Conservation (phyloP, 495 filamentous ascomycete genomes). For the Talaromyces borbonicus region DNA sequence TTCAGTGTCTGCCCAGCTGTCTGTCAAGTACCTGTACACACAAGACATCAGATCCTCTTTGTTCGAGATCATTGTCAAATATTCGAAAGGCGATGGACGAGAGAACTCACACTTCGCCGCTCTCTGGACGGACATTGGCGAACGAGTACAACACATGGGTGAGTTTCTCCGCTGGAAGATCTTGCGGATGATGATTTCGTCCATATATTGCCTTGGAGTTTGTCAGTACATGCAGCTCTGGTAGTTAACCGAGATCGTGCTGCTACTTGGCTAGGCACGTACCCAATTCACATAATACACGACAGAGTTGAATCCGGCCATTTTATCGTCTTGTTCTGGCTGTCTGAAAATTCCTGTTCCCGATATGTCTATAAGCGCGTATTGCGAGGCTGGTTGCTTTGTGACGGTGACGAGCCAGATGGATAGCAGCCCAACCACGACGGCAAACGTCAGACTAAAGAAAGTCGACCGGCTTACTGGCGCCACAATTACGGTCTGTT, state of each 20-base stretch:
- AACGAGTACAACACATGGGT: conserved; percentile 93
- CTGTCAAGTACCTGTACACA: conserved; percentile 53
- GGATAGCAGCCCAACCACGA: background rate
- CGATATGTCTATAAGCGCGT: background rate
- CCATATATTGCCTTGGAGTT: conserved; percentile 69
- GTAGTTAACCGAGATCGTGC: background rate
- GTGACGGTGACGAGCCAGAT: background rate
- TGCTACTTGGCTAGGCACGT: conserved; percentile 8
- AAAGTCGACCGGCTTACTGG: background rate
- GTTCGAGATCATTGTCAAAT: background rate
- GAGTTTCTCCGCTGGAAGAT: conserved; percentile 76
- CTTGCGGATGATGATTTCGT: conserved; percentile 73
- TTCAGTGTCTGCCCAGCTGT: conserved; percentile 75
- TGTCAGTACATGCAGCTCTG: background rate
- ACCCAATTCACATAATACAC: conserved; percentile 52
- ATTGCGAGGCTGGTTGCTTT: background rate
- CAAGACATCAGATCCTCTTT: no score
- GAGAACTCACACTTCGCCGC: conserved; percentile 68
- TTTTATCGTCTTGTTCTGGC: conserved; percentile 4
- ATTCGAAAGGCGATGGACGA: background rate
- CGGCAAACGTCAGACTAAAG: background rate
- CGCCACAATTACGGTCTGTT: conserved; percentile 1
- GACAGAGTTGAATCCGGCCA: conserved; percentile 34
- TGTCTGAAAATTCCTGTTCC: background rate
- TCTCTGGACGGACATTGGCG: conserved; percentile 66